phyloP scores from a whole-genome alignment of 2,329 filamentous ascomycete genomes.

The Domatiomyces catenatus region DNA sequence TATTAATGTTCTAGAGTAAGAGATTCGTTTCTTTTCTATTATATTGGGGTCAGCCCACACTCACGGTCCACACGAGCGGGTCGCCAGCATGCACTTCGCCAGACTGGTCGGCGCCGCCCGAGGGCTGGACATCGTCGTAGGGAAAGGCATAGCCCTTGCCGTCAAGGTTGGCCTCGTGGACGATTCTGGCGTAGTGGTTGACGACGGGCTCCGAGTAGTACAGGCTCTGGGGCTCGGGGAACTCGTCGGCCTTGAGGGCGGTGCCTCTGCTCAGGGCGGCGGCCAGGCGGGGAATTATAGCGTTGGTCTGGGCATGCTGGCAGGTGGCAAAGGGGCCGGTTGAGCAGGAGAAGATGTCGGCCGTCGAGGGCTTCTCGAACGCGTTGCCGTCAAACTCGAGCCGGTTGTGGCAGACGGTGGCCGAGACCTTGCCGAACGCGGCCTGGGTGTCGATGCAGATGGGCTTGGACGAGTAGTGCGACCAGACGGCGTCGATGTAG shows the following conservation, averaged over 20 bases:
- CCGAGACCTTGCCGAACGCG: conserved; percentile 38
- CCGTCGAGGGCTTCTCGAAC: conserved; percentile 43
- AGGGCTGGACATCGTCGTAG: conserved; percentile 52
- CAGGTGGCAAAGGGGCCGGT: conserved; percentile 42
- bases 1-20: too few relatives aligned
- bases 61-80: conserved; percentile 41
- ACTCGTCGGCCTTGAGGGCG: conserved; percentile 34
- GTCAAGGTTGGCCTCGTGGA: conserved; percentile 45
- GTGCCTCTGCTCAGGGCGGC: conserved; percentile 64
- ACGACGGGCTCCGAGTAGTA: conserved; percentile 44
- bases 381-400: conserved; percentile 32
- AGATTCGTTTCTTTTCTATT: not conserved
- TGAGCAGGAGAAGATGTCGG: conserved; percentile 53
- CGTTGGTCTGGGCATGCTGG: conserved; percentile 36
- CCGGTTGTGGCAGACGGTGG: conserved; percentile 28
- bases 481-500: conserved; percentile 39
- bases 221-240: conserved; percentile 35
- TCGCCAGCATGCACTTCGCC: conserved; percentile 45
- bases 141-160: conserved; percentile 54
- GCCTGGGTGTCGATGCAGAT: conserved; percentile 52
- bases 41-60: conserved; percentile 29
- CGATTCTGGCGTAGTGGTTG: conserved; percentile 53
- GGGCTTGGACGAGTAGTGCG: conserved; percentile 28
- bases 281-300: conserved; percentile 56
- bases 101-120: conserved; percentile 42